Base-by-base conservation (phyloP, 1,284 basidiomycete genomes). In the Uromyces viciae-fabae region DNA sequence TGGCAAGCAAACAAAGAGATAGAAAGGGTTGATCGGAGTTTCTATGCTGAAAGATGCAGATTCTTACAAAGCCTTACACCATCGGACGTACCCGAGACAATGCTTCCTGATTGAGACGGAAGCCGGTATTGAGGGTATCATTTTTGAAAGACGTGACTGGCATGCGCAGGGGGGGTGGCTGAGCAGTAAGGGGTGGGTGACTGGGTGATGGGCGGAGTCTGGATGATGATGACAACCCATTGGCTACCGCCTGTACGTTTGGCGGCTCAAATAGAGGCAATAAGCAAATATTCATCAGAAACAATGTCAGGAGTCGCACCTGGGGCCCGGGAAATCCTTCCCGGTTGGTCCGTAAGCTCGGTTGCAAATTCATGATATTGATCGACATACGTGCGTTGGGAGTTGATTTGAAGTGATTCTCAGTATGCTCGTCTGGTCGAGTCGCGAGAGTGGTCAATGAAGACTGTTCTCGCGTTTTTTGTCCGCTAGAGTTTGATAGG, bases 141-240 rank as follows among this genome's bases (percentile, higher is more conserved):
- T 72, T 11, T 3, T 22, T 31, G 38, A 5, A 36, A 52, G 46
- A 9, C 49, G 69, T 56, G 69, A 5, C n/a, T 36, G 49, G n/a
- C n/a, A n/a, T n/a, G n/a, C n/a, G n/a, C n/a, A n/a, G n/a, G n/a
- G n/a, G n/a, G n/a, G 15, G 33, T 38, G 28, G 33, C 8, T 56
- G 33, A 25, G n/a, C 36, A 2, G 14, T 38, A 22, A 52, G 46
- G 17, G 69, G 46, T 49, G 69, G 69, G 31, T 72, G 25, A 36
- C 69, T 56, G 49, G 69, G 49, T 36, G 69, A 72, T 72, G 28
- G 49, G 31, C 69, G 66, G 5, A 69, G 42, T 25, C 25, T 46
- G 42, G 66, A 49, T 46, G 33, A 31, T 42, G 64, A 68, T 42
- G 38, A 68, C 22, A 42, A n/a, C 38, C n/a, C n/a, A 69, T 46